Conservation (phyloP, 148 eudicot species). For the Camellia granthamiana region DNA sequence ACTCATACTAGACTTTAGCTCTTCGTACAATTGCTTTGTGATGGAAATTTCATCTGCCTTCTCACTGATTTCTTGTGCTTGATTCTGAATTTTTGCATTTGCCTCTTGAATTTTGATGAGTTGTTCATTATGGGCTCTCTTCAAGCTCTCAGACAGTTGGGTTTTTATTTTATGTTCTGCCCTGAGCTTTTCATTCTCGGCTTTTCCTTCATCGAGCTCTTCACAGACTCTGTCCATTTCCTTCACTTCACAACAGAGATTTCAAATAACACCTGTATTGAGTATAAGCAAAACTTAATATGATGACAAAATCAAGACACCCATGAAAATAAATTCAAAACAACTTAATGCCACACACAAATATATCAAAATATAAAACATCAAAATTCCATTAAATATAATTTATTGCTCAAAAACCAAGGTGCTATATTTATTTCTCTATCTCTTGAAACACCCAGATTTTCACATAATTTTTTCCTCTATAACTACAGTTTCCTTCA, state of each 20-base stretch:
- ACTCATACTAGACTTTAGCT: slow-evolving; percentile 30
- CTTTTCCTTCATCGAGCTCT: slow-evolving; percentile 72
- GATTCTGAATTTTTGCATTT: slow-evolving; percentile 34
- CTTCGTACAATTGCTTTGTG: slow-evolving; percentile 32
- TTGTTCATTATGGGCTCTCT: slow-evolving; percentile 39
- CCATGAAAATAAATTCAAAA: not conserved
- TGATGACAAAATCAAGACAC: not conserved
- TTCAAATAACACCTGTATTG: slow-evolving; percentile 3
- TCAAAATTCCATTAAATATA: not conserved
- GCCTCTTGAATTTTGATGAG: slow-evolving; percentile 38
- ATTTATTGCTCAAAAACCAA: not conserved
- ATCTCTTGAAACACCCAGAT: not conserved
- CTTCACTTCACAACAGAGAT: not conserved
- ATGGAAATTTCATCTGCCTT: slow-evolving; percentile 31
- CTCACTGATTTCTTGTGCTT: slow-evolving; percentile 32
- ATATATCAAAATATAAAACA: not conserved
- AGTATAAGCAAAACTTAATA: slow-evolving; percentile 5
- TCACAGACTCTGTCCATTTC: slow-evolving; percentile 52
- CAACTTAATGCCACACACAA: not conserved
- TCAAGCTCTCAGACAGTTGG: slow-evolving; percentile 39
- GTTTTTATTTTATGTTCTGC: slow-evolving; percentile 25
- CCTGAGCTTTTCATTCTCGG: slow-evolving; percentile 57
- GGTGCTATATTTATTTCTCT: not conserved
- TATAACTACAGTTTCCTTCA: too few relatives aligned
- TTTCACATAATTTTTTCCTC: too few relatives aligned